Evolutionary conservation across 2,329 filamentous ascomycete genomes (phyloP), one percentile per base, ranked within the genome.

Genomic region (Alternaria conjuncta): DNA sequence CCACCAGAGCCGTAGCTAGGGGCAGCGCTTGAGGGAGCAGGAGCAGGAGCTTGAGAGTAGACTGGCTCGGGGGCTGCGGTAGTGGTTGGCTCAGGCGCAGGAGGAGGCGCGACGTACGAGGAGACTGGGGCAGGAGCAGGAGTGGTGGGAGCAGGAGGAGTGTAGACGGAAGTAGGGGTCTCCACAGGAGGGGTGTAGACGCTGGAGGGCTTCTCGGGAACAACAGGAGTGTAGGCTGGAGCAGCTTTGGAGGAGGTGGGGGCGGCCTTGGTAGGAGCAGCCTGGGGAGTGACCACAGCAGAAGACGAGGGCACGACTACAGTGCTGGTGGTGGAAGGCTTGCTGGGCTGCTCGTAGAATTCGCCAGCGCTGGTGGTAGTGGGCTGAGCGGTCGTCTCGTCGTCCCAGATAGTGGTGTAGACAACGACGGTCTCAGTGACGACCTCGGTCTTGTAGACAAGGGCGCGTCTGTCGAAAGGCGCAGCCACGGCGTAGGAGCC

Each of bases 371-470:
- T 60, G 11, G 66, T 60, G 41, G 72, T 72, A 55, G 72, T 68
- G 21, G 69, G 57, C 64, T 65, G 57, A 26, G 71, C 43, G 13
- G 62, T 49, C 4, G 67, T 57, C 23, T 74, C 65, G 64, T 71
- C 72, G 28, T 74, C 75, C 64, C 69, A 79, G 67, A 79, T 69
- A 32, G 78, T 80, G 70, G 76, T 78, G 69, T 74, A 79, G 69
- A 76, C 63, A 36, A 77, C 59, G 44, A 78, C 71, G 28, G 77
- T 79, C 71, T 79, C 77, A 32, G 72, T 60, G 50, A 77, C 71
- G 21, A 75, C 30, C 66, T 78, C 69, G 53, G 72, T 76, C 70
- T 78, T 70, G 71, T 74, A 78, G 67, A 73, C 66, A 43, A 78
- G 69, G 25, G 70, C 76, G 68, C 78, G 78, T 71, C 73, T 79